Evolutionary conservation across 2,329 filamentous ascomycete genomes (phyloP).

Genomic region (Atkinsonella hypoxylon): DNA sequence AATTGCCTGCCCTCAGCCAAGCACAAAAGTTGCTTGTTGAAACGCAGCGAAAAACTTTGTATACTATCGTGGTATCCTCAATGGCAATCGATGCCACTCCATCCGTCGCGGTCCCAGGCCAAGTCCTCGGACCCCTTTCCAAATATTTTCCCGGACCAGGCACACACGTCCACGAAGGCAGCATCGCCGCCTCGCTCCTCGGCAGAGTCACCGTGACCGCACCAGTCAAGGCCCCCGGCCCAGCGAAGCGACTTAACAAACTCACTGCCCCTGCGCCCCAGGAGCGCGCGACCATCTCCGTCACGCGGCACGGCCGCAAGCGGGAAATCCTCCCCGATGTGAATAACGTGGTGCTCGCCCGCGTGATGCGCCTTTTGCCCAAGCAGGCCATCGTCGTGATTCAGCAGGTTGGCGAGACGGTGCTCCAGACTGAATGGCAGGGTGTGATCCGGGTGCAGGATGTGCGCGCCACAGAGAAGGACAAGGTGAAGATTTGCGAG

Average conservation of each 20-base stretch:
- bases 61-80: neutral
- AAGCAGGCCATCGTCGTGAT: constrained; percentile 80
- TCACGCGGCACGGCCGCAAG: constrained; percentile 37
- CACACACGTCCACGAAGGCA: constrained; percentile 66
- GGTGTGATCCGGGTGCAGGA: constrained; percentile 81
- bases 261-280: constrained; percentile 35
- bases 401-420: constrained; percentile 63
- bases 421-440: constrained; percentile 70
- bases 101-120: constrained; percentile 67
- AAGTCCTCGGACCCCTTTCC: constrained; percentile 56
- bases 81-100: constrained; percentile 27
- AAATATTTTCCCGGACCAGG: constrained; percentile 66
- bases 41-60: neutral
- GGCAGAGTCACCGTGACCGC: constrained; percentile 52
- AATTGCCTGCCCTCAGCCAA: too few species aligned
- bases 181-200: constrained; percentile 72
- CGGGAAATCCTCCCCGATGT: constrained; percentile 73
- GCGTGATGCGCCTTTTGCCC: constrained; percentile 74
- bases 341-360: constrained; percentile 66
- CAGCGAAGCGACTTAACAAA: constrained; percentile 47
- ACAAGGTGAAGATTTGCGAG: constrained; percentile 82
- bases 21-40: neutral
- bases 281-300: constrained; percentile 42
- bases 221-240: constrained; percentile 33
- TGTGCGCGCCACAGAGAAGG: constrained; percentile 89